Conservation (phyloP, 2,329 filamentous ascomycete species). For the Hansfordia pulvinata region DNA sequence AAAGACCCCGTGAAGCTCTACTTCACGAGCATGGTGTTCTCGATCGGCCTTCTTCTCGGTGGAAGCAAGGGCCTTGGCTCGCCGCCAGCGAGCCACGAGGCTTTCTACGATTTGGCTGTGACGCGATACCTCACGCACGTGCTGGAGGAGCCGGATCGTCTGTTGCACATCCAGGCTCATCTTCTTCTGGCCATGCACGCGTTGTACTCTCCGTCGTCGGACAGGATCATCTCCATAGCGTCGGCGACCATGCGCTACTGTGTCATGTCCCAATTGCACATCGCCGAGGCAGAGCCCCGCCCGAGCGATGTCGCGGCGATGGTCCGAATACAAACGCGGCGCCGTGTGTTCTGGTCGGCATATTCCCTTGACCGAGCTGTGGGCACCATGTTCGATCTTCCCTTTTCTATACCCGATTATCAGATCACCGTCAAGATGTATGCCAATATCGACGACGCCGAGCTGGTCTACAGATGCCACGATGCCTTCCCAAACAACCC, state of each 20-base stretch:
- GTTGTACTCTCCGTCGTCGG: constrained; percentile 12
- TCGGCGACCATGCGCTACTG: constrained; percentile 14
- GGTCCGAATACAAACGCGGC: constrained; percentile 10
- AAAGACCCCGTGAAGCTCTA: constrained; percentile 10
- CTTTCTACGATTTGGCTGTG: constrained; percentile 9
- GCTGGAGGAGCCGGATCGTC: constrained; percentile 8
- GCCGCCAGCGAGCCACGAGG: constrained; percentile 4
- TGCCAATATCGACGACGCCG: constrained; percentile 14
- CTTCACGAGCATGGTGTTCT: constrained; percentile 14
- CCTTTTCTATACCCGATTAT: constrained; percentile 11
- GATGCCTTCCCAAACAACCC: constrained; percentile 4
- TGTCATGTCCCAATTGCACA: constrained; percentile 13
- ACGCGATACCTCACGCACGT: constrained; percentile 7
- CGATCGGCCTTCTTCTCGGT: constrained; percentile 9
- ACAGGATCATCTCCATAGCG: constrained; percentile 13
- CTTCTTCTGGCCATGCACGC: constrained; percentile 13
- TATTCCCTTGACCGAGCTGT: constrained; percentile 15
- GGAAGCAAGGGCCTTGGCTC: constrained; percentile 7
- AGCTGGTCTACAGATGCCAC: constrained; percentile 6
- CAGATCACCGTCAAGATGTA: constrained; percentile 13
- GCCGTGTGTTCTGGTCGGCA: constrained; percentile 17
- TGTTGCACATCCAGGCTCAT: constrained; percentile 12
- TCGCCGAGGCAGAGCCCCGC: constrained; percentile 9
- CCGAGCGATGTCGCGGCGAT: constrained; percentile 1
- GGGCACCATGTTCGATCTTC: constrained; percentile 12